Conservation (phyloP, 768 basidiomycete genomes). For the Royoungia palumana region DNA sequence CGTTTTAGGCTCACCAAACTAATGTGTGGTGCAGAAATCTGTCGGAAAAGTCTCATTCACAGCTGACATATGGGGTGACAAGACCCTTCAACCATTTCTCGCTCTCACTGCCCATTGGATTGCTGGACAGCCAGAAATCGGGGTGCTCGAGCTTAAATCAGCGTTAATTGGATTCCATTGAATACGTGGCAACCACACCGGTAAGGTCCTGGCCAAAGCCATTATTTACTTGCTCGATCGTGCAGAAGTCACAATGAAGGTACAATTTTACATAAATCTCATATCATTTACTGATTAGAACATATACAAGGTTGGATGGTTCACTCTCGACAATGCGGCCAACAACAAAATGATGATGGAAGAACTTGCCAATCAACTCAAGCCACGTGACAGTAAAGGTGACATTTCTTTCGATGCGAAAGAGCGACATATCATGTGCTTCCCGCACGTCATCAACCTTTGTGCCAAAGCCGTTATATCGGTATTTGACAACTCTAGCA, state of each 20-base stretch:
- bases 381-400: no score
- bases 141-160: constrained; percentile 3
- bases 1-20: no score
- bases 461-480: neutral
- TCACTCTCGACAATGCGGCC: neutral
- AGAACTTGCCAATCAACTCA: no score
- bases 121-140: neutral
- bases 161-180: constrained; percentile 15
- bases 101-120: neutral
- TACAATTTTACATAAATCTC: no score
- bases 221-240: neutral
- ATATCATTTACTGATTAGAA: no score
- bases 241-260: neutral
- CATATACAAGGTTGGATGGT: no score
- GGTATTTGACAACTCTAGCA: no score
- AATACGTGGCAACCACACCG: constrained; percentile 13
- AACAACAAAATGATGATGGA: neutral
- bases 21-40: neutral
- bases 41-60: neutral
- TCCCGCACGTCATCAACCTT: neutral
- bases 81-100: neutral
- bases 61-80: neutral
- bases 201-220: neutral
- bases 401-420: neutral
- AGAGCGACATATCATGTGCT: neutral